Evolutionary conservation across 2,329 filamentous ascomycete genomes (phyloP).

Genomic region (Colletotrichum euphorbiae): DNA sequence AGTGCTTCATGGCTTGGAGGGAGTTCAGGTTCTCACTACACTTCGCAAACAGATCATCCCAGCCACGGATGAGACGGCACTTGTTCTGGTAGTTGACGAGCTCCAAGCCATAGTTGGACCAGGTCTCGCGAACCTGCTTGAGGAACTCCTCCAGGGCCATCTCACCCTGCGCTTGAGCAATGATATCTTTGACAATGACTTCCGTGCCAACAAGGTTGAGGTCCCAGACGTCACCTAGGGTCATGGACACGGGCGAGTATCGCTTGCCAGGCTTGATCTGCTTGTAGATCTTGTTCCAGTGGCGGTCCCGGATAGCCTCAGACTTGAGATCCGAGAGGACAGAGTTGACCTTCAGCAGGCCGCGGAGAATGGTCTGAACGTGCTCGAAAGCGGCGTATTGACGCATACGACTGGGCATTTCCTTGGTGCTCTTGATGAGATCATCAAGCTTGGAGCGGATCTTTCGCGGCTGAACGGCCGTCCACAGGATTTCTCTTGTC

Average conservation of each 20-base stretch:
- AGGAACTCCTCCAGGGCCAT: slow-evolving; percentile 98
- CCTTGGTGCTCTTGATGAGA: slow-evolving; percentile 97
- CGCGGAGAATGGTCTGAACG: slow-evolving; percentile 89
- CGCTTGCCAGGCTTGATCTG: slow-evolving; percentile 90
- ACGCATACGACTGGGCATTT: slow-evolving; percentile 98
- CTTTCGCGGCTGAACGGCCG: slow-evolving; percentile 93
- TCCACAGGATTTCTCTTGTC: slow-evolving; percentile 92
- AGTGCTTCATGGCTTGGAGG: slow-evolving; percentile 97
- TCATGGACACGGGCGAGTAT: slow-evolving; percentile 94
- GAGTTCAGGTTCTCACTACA: slow-evolving; percentile 99
- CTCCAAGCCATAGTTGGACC: slow-evolving; percentile 94
- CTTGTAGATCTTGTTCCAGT: slow-evolving; percentile 99
- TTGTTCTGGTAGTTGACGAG: slow-evolving; percentile 98
- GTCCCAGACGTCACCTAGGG: slow-evolving; percentile 98
- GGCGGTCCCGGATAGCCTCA: slow-evolving; percentile 93
- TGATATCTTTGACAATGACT: slow-evolving; percentile 89
- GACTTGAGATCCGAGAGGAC: slow-evolving; percentile 92
- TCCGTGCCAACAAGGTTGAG: slow-evolving; percentile 91
- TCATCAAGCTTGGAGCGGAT: slow-evolving; percentile 89
- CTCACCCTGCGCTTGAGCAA: slow-evolving; percentile 94
- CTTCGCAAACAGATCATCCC: slow-evolving; percentile 98
- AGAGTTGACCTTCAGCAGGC: slow-evolving; percentile 90
- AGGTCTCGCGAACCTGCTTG: slow-evolving; percentile 94
- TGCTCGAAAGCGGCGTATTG: slow-evolving; percentile 99
- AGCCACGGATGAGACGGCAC: slow-evolving; percentile 94